Conservation (phyloP, 306 rosid genomes). For the Erythrophleum fordii region DNA sequence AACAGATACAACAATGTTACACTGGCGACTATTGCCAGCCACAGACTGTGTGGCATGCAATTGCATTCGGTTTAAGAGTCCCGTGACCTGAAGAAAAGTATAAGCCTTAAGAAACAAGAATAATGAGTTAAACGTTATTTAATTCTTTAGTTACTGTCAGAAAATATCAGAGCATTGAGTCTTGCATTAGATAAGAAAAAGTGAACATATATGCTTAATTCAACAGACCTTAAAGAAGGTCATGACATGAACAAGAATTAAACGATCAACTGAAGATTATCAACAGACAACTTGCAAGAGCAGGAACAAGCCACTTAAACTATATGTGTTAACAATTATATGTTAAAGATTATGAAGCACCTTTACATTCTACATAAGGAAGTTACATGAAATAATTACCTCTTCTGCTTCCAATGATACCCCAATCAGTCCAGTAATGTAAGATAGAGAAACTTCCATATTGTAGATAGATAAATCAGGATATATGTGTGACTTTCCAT, state of each 20-base stretch:
- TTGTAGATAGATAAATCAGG: constrained; percentile 86
- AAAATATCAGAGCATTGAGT: constrained; percentile 19
- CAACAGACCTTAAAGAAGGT: constrained; percentile 10
- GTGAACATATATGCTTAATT: background rate
- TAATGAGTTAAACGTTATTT: constrained; percentile 7
- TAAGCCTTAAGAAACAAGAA: constrained; percentile 11
- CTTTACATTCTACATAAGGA: background rate
- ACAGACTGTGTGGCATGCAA: constrained; percentile 58
- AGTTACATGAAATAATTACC: constrained; percentile 51
- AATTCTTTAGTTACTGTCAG: constrained; percentile 14
- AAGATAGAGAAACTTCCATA: constrained; percentile 87
- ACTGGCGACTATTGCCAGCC: constrained; percentile 44
- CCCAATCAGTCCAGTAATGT: constrained; percentile 70
- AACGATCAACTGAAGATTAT: constrained; percentile 17
- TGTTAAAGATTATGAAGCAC: background rate
- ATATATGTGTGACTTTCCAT: constrained; percentile 74
- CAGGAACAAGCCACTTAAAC: background rate
- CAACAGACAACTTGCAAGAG: constrained; percentile 6
- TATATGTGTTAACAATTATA: background rate
- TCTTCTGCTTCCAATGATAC: constrained; percentile 73
- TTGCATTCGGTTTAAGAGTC: constrained; percentile 85
- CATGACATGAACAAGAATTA: background rate
- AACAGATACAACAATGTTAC: constrained; percentile 60
- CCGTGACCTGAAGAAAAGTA: constrained; percentile 63
- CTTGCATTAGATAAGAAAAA: constrained; percentile 16